Evolutionary conservation across 495 filamentous ascomycete genomes (phyloP).

Genomic region (Penicillium waksmanii): DNA sequence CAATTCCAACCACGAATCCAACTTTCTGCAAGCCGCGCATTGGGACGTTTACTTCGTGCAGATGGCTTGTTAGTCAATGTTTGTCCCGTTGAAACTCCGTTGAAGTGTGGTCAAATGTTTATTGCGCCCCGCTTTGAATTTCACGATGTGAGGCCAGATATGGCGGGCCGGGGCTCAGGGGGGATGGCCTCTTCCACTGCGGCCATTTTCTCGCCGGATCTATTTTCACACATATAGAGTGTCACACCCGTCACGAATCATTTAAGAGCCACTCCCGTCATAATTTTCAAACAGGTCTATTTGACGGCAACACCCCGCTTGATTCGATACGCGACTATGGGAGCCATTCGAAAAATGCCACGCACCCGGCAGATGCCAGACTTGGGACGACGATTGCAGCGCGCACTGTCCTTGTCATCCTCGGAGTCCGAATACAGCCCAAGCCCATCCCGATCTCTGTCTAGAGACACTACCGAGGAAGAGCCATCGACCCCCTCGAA

Average conservation of each 20-base stretch:
- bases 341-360: background rate
- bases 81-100: background rate
- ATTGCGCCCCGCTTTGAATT: background rate
- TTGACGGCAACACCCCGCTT: background rate
- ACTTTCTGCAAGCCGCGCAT: background rate
- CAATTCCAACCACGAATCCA: background rate
- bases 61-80: no score
- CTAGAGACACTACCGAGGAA: background rate
- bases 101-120: background rate
- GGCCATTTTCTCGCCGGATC: background rate
- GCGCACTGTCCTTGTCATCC: background rate
- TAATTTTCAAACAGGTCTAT: background rate
- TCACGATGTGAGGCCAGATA: background rate
- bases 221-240: background rate
- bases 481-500: background rate
- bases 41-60: background rate
- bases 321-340: conserved; percentile 1
- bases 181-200: background rate
- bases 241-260: no score
- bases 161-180: background rate
- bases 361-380: background rate
- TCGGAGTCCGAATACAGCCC: background rate
- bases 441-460: background rate
- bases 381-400: background rate
- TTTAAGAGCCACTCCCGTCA: background rate